These are phyloP conservation scores for Rhodotorula sp. DNA, from an alignment of 1,284 basidiomycete species.

Conservation along the genomic window DNA sequence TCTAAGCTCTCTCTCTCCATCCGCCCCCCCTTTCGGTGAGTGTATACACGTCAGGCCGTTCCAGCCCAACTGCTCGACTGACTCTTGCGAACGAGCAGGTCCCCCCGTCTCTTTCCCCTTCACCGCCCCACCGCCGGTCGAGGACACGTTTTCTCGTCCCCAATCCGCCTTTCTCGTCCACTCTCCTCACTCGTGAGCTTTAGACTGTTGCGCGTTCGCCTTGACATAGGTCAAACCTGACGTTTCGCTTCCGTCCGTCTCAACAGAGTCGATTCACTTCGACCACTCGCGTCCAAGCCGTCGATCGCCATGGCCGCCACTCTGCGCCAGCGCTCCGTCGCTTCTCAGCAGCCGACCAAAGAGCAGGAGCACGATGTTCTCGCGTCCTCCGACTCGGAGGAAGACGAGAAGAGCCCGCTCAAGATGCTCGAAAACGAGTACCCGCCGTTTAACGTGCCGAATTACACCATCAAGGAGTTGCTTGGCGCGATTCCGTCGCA, in stretches of 20 bases:
- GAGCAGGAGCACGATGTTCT: conserved; percentile 30
- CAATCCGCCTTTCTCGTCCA: background rate
- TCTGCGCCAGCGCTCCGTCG: conserved; percentile 24
- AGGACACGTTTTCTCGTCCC: background rate
- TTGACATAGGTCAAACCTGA: too few species aligned
- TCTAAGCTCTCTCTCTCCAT: too few species aligned
- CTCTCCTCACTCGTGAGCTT: background rate
- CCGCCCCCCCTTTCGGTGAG: too few species aligned
- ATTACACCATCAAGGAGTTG: conserved; percentile 35
- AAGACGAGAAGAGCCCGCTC: conserved; percentile 24
- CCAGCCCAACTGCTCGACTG: too few species aligned
- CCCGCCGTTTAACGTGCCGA: conserved; percentile 27
- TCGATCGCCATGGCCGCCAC: conserved; percentile 14
- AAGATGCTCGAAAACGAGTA: conserved; percentile 22
- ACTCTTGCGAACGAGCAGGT: too few species aligned
- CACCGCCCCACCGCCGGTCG: background rate
- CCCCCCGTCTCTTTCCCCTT: background rate
- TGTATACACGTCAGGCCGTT: too few species aligned
- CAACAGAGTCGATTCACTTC: background rate
- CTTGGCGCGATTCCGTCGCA: conserved; percentile 53
- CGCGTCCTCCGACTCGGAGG: conserved; percentile 23
- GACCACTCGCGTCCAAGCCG: background rate
- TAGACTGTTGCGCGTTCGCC: background rate
- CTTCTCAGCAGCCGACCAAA: conserved; percentile 2
- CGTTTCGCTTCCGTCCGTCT: too few species aligned